Evolutionary conservation across 805 yeast genomes (phyloP), one percentile per base, ranked within the genome.

Genomic region (Hermanozyma aechmeae): DNA sequence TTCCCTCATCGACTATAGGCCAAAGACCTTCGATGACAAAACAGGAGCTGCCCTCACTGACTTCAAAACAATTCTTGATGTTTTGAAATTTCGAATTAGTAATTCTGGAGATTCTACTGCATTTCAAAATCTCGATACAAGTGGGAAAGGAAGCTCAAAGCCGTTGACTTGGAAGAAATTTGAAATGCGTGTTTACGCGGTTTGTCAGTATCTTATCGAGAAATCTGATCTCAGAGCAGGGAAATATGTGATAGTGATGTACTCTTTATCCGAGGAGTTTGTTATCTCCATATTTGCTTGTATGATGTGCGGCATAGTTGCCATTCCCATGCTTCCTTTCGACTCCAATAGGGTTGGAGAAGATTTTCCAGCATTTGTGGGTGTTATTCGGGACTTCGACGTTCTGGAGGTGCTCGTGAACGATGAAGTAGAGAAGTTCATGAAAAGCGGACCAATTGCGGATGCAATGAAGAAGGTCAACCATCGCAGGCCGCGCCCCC

Each of bases 271-370:
- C 1, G 95, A 87, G 33, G 97, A 92, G 37, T 89, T 73, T 46
- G 73, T 79, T 4, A 73, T 84, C 16, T 84, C 94, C 2, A 63
- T 86, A 1, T 75, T 77, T 52, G 96, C 98, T 0, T 89, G 97
- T 49, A 71, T 89, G 50, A 56, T 79, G 32, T 71, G 86, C 30
- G 95, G 96, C 6, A 33, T 85, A 4, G 67, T 82, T 3, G 84
- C 92, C 1, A 66, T 89, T 11, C 92, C 94, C 0, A 52, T 85
- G 48, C 59, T 76, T 7, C 86, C 93, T 0, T 56, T 86, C 23
- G 85, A 79, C 35, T 61, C 75, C 9, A 67, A 65, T 24, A 58
- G 86, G 30, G 60, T 79, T 6, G 76, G 71, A 4, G 95, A 83
- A 43, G 96, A 89, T 45, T 63, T 76, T 14, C 69, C 73, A 2